Evolutionary conservation across 2,329 filamentous ascomycete genomes (phyloP), one percentile per base, ranked within the genome.

Genomic region (Aureobasidium sp.): DNA sequence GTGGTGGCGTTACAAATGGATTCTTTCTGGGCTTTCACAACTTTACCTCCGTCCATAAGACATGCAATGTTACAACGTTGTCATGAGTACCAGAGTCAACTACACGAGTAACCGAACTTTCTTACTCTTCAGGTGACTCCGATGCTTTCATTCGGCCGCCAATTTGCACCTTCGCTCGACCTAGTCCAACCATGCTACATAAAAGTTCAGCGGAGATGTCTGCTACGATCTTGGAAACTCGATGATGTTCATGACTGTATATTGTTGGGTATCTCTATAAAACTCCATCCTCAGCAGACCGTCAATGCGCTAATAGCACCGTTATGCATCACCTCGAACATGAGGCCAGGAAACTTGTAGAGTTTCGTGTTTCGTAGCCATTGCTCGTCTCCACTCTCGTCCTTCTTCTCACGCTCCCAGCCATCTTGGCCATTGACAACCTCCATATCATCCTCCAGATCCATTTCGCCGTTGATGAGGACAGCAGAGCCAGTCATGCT

Each of bases 271-370:
- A 57, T 57, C 53, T 57, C 29, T 9, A 2, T 26, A 46, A 57
- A 59, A 48, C 43, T 32, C 55, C 43, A 24, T 37, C 29, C 12
- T 24, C 39, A 96, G 78, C 92, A 96, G 27, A 96, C 86, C 10
- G 93, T 97, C 72, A 97, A 79, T 29, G 90, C 89, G 74, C 91
- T 95, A 27, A 99, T 89, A 65, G 86, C 87, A 4, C 90, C 92
- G 71, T 96, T 97, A 84, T 90, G 92, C 74, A 97, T 76, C 32
- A 99, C 93, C 76, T 99, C 94, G 77, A 99, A 97, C 51, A 97
- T 85, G 74, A 97, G 77, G 0, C 94, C 93, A 0, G 94, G 93
- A 70, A 97, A 97, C 1, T 93, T 92, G 77, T 91, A 97, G 32
- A 99, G 76, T 65, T 92, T 93, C 17, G 92, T 96, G 62, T 87